phyloP scores from a whole-genome alignment of 345 rosid species.

The Fremontodendron californicum region DNA sequence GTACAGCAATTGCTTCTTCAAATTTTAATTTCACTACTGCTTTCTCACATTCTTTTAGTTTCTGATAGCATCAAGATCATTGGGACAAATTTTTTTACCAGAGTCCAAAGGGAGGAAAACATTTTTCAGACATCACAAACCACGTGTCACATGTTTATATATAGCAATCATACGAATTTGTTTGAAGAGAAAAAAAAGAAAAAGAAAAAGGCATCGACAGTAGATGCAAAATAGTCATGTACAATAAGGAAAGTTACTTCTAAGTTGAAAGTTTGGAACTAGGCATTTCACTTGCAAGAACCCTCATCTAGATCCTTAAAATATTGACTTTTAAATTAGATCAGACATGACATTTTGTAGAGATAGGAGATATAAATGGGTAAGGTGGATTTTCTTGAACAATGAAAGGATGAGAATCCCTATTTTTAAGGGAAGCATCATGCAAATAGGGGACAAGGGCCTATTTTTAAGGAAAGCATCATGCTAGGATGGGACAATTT shows the following conservation, averaged over 20 bases:
- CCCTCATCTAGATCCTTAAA: background rate
- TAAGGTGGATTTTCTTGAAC: too few relatives aligned
- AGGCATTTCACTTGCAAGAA: background rate
- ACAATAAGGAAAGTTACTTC: background rate
- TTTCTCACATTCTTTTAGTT: constrained; percentile 85
- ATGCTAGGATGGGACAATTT: too few relatives aligned
- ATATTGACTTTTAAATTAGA: background rate
- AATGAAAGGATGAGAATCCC: too few relatives aligned
- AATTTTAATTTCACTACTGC: constrained; percentile 89
- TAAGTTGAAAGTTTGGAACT: background rate
- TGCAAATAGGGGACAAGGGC: too few relatives aligned
- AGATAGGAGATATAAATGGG: too few relatives aligned
- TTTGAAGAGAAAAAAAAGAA: too few relatives aligned
- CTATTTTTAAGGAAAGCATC: too few relatives aligned
- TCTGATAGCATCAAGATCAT: constrained; percentile 91
- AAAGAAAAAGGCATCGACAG: background rate
- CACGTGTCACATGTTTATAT: background rate
- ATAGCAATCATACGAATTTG: background rate
- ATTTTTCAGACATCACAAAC: background rate
- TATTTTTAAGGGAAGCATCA: too few relatives aligned
- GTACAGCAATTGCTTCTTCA: constrained; percentile 90
- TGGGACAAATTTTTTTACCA: constrained; percentile 89
- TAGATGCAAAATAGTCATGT: background rate
- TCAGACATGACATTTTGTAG: too few relatives aligned
- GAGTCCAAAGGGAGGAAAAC: constrained; percentile 1